A percentile compares a stretch with the other conserved stretches of the same genome.
These are phyloP conservation scores for Penicillium sp. DNA, from an alignment of 2,329 filamentous ascomycete species.

Conservation along the genomic window DNA sequence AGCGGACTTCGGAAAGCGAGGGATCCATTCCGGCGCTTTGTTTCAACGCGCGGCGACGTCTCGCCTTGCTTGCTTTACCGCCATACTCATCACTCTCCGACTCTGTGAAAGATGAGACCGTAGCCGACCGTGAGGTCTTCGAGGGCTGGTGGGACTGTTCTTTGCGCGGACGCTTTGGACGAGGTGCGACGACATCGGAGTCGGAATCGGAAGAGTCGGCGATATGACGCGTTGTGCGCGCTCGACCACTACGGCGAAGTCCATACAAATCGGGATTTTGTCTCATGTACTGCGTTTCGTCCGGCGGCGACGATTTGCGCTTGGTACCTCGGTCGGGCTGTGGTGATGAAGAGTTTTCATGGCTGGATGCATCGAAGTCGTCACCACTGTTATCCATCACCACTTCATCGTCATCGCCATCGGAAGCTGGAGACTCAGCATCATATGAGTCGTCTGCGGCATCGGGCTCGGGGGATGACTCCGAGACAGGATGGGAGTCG, in stretches of 20 bases:
- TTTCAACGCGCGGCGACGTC: conserved; percentile 61
- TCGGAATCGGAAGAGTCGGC: conserved; percentile 64
- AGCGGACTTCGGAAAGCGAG: conserved; percentile 74
- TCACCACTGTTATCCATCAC: conserved; percentile 59
- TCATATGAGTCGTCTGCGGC: conserved; percentile 40
- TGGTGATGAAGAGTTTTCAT: conserved; percentile 64
- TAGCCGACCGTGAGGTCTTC: conserved; percentile 46
- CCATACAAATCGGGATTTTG: conserved; percentile 95
- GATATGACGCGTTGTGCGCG: conserved; percentile 58
- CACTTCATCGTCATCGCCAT: conserved; percentile 62
- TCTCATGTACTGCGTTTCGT: conserved; percentile 78
- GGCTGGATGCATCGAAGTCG: conserved; percentile 54
- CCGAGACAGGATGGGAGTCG: conserved; percentile 52
- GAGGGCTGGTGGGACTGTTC: conserved; percentile 49
- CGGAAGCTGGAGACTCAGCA: conserved; percentile 34
- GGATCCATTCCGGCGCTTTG: conserved; percentile 61
- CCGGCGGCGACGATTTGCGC: conserved; percentile 62
- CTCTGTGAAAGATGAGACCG: conserved; percentile 63
- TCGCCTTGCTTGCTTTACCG: conserved; percentile 69
- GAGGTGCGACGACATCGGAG: conserved; percentile 61
- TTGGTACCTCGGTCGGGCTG: conserved; percentile 67
- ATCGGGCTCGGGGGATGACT: conserved; percentile 43
- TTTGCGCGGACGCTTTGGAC: conserved; percentile 50
- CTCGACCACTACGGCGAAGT: conserved; percentile 76
- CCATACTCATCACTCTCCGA: conserved; percentile 68